Evolutionary conservation across 23 red algal species (phyloP), one percentile per base, ranked within the genome.

Genomic region (Chondrus crispus): DNA sequence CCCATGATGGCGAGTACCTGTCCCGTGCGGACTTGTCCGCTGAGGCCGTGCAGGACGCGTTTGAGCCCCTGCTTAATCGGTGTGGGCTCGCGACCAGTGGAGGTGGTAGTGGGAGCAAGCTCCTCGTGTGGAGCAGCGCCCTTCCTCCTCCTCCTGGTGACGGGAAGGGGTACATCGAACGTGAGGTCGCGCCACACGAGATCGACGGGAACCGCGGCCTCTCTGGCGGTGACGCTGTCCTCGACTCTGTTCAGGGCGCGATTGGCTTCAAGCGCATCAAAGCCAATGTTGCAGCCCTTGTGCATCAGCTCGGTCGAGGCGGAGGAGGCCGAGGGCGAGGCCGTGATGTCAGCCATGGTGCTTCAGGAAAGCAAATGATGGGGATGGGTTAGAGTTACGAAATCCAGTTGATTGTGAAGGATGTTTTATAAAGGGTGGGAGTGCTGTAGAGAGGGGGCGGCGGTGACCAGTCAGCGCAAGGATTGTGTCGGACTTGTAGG

Each of bases 1-100:
- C 95, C 95, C 88, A 92, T 92, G 46, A 92, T 92, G 33, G 88
- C 88, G 40, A 95, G 53, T 47, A 95, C 77, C 29, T 95, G 81
- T 51, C 92, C 92, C 39, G 76, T 81, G 38, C 76, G 76, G 9
- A 92, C 88, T 44, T 83, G 88, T 5, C 88, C 88, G 76, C 62
- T 74, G 33, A 92, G 44, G 38, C 72, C 88, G 40, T 83, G 88
- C 62, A 92, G 45, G 13, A 92, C 62, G 20, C 80, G 88, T 14
- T 76, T 74, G 45, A 92, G 70, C 4, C 62, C 62, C 11, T 62
- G 84, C 2, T 72, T 71, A 46, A 75, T 47, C 12, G 84, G 84
- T 32, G 60, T 12, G 9, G 60, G 60, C 60, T 66, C 60, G 60
- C 35, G 35, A 66, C 9, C 60, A 19, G 60, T 32, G 9, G 60